These are phyloP conservation scores for Kwoniella dendrophila DNA, from an alignment of 768 basidiomycete genomes.

Conservation along the genomic window DNA sequence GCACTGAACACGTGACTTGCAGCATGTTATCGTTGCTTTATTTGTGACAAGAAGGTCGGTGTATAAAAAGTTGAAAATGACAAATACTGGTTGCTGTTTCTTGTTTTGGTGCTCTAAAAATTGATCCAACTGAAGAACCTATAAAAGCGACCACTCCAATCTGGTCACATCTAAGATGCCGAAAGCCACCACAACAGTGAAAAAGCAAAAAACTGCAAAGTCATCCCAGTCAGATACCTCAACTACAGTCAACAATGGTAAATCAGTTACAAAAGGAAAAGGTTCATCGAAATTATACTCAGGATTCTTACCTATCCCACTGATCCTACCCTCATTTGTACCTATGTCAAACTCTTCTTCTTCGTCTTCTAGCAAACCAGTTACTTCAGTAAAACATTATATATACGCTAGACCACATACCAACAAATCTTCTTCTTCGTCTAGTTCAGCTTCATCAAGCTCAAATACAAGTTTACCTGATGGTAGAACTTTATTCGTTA, in stretches of 20 bases:
- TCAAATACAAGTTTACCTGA: slow-evolving; percentile 55
- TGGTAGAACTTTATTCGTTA: slow-evolving; percentile 77
- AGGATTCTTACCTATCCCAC: slow-evolving; percentile 43
- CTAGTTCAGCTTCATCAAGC: background rate
- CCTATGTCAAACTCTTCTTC: slow-evolving; percentile 26
- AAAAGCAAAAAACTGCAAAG: too few relatives aligned
- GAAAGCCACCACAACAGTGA: too few relatives aligned
- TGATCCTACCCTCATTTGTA: slow-evolving; percentile 31
- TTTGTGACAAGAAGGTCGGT: too few relatives aligned
- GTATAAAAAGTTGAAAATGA: too few relatives aligned
- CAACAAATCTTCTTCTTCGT: slow-evolving; percentile 15
- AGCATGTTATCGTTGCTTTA: too few relatives aligned
- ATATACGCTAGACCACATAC: slow-evolving; percentile 75
- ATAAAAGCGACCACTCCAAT: too few relatives aligned
- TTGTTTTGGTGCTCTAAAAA: too few relatives aligned
- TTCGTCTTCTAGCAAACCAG: slow-evolving; percentile 27
- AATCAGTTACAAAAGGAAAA: background rate
- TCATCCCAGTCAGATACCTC: background rate
- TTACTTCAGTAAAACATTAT: slow-evolving; percentile 63
- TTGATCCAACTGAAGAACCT: too few relatives aligned
- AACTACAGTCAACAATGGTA: background rate
- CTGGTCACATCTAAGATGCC: too few relatives aligned
- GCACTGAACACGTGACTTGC: too few relatives aligned
- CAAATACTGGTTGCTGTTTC: too few relatives aligned
- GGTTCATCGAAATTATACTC: slow-evolving; percentile 37